phyloP scores from a whole-genome alignment of 352 stramenopile genomes.

The Saprolegnia diclina region DNA sequence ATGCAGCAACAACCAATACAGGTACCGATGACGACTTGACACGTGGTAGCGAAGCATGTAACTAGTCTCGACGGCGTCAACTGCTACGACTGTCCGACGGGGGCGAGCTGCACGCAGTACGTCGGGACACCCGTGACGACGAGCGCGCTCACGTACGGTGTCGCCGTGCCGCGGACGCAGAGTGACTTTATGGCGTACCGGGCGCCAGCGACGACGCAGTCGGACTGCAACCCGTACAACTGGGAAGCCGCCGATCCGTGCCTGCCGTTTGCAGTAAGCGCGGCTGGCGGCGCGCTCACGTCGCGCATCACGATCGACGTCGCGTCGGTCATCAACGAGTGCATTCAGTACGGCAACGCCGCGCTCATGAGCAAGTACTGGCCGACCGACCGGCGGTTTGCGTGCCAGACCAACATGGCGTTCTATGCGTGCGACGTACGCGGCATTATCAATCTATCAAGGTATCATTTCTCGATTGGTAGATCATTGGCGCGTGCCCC shows the following conservation, averaged over 20 bases:
- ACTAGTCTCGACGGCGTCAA: slow-evolving; percentile 23
- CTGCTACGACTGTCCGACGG: slow-evolving; percentile 16
- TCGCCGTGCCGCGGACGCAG: neutral
- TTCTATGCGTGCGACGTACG: slow-evolving; percentile 65
- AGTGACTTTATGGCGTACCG: slow-evolving; percentile 15
- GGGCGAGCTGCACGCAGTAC: slow-evolving; percentile 2
- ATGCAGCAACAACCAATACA: slow-evolving; percentile 12
- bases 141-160: neutral
- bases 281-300: neutral
- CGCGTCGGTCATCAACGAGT: neutral
- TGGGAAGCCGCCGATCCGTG: slow-evolving; percentile 13
- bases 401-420: slow-evolving; percentile 43
- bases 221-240: slow-evolving; percentile 2
- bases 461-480: neutral
- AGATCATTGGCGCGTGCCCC: slow-evolving; percentile 46
- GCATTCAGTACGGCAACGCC: slow-evolving; percentile 38
- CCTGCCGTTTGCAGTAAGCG: neutral
- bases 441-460: neutral
- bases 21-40: neutral
- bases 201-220: neutral
- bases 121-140: neutral
- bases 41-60: neutral
- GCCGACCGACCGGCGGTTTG: slow-evolving; percentile 48
- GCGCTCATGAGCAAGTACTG: slow-evolving; percentile 53
- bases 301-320: slow-evolving; percentile 4